Conservation (phyloP, 2,329 filamentous ascomycete genomes). For the Dactylonectria macrodidyma region DNA sequence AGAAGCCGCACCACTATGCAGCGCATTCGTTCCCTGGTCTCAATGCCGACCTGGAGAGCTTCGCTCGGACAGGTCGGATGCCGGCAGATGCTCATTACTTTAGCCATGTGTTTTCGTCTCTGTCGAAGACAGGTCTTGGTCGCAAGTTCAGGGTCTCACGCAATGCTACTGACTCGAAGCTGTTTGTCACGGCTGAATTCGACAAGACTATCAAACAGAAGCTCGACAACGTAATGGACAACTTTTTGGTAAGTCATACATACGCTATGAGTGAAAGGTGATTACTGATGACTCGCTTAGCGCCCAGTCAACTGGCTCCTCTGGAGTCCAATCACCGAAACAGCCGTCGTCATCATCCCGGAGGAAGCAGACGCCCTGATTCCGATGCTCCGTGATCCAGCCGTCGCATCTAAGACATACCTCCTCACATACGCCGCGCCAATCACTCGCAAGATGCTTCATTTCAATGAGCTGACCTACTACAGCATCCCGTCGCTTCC, state of each 20-base stretch:
- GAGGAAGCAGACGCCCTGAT: conserved; percentile 74
- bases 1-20: conserved; percentile 61
- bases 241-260: conserved; percentile 41
- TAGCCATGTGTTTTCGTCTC: conserved; percentile 56
- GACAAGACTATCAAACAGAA: conserved; percentile 41
- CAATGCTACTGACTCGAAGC: conserved; percentile 36
- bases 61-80: conserved; percentile 63
- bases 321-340: conserved; percentile 62
- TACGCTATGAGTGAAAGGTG: neutral
- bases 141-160: conserved; percentile 51
- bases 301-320: conserved; percentile 73
- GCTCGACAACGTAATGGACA: conserved; percentile 40
- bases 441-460: conserved; percentile 62
- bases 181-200: conserved; percentile 52
- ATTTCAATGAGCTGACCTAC: conserved; percentile 70
- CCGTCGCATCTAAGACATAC: conserved; percentile 21
- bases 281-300: conserved; percentile 41
- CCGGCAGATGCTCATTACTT: conserved; percentile 50
- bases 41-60: conserved; percentile 62
- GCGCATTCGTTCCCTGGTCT: conserved; percentile 62
- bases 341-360: conserved; percentile 70
- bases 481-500: conserved; percentile 67
- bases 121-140: conserved; percentile 52
- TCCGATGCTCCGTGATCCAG: conserved; percentile 53
- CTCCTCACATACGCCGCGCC: conserved; percentile 73